A percentile compares a stretch with the other conserved stretches of the same genome.
phyloP scores from a whole-genome alignment of 2,329 filamentous ascomycete species.

The Coleophoma cylindrospora region DNA sequence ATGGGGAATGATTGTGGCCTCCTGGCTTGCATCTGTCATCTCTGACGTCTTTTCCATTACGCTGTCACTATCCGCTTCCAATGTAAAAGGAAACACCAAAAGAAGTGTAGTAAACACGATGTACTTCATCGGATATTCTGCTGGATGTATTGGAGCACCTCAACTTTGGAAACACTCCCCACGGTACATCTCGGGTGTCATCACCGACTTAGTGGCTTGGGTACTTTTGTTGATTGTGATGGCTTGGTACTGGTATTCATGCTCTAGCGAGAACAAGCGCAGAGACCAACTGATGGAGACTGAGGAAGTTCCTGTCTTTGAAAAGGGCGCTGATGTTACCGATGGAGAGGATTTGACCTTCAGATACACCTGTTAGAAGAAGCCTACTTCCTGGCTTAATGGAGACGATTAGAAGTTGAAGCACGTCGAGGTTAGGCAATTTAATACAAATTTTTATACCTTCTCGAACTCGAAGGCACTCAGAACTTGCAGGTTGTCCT shows the following conservation, averaged over 20 bases:
- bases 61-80: constrained; percentile 39
- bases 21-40: constrained; percentile 42
- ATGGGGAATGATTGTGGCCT: constrained; percentile 42
- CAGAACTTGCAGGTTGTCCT: too few relatives aligned
- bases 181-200: constrained; percentile 29
- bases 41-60: constrained; percentile 36
- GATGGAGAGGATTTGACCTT: constrained; percentile 11
- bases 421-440: too few relatives aligned
- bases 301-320: constrained; percentile 1
- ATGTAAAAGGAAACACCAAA: constrained; percentile 47
- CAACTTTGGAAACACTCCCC: constrained; percentile 39
- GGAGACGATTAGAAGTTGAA: too few relatives aligned
- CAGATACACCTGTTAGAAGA: constrained; percentile 2
- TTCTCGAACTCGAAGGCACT: too few relatives aligned
- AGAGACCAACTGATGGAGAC: constrained; percentile 4
- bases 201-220: constrained; percentile 39
- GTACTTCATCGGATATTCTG: constrained; percentile 46
- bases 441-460: too few relatives aligned
- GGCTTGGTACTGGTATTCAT: constrained; percentile 29
- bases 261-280: constrained; percentile 28
- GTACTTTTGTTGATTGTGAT: constrained; percentile 30
- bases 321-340: constrained; percentile 8
- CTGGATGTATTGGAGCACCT: constrained; percentile 39
- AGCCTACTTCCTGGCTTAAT: too few relatives aligned
- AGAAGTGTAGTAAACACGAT: constrained; percentile 38